Percentiles rank a stretch among this genome's conserved stretches.
phyloP scores from a whole-genome alignment of 306 rosid species.

The Herpetospermum pedunculosum region DNA sequence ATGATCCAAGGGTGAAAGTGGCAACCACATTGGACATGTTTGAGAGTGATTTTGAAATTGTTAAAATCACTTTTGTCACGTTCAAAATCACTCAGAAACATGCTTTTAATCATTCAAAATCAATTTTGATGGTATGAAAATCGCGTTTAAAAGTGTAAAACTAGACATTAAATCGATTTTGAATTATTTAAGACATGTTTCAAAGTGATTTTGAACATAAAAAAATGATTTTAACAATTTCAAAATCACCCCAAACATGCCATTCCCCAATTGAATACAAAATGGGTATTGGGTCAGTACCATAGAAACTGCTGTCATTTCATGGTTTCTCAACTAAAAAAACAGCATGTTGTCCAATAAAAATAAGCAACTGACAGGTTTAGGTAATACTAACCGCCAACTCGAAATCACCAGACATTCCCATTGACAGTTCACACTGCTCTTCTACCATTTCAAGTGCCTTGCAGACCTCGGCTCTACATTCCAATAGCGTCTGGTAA shows the following conservation, averaged over 20 bases:
- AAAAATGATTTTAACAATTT: no score
- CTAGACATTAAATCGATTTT: no score
- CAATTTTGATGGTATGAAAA: no score
- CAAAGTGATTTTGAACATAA: no score
- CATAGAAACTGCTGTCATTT: background rate
- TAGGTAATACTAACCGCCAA: slow-evolving; percentile 21
- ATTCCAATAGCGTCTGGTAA: slow-evolving; percentile 20
- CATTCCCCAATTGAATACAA: no score
- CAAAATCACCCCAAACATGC: no score
- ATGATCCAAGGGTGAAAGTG: background rate
- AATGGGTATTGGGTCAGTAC: background rate
- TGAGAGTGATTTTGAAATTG: no score
- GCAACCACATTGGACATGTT: background rate
- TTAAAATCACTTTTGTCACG: no score
- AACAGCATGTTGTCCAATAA: background rate
- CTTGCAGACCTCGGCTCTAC: slow-evolving; percentile 35
- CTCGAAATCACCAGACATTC: slow-evolving; percentile 51
- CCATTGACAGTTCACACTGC: slow-evolving; percentile 37
- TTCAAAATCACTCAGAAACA: no score
- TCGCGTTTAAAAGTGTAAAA: no score
- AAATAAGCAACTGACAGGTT: background rate
- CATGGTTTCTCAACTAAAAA: background rate
- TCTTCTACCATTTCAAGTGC: slow-evolving; percentile 32
- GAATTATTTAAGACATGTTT: no score
- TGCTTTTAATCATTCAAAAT: no score